Evolutionary conservation across 1,284 basidiomycete genomes (phyloP).

Genomic region (Cutaneotrichosporon cutaneum): DNA sequence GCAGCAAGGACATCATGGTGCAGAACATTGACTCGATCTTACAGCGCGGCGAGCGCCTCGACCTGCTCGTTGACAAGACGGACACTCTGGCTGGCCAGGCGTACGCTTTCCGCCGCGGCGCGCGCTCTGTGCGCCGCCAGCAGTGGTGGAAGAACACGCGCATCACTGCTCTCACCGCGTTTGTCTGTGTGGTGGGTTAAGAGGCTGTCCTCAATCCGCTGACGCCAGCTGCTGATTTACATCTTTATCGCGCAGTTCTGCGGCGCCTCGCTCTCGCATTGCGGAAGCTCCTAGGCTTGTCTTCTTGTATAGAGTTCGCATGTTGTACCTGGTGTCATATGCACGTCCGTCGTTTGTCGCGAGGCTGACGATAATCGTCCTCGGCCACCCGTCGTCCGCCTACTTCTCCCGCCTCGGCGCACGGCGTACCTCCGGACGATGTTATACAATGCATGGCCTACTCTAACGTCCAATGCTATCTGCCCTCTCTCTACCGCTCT

Average conservation of each 20-base stretch:
- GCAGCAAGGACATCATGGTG: conserved; percentile 89
- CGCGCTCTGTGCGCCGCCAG: conserved; percentile 77
- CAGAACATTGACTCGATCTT: conserved; percentile 90
- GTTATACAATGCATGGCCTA: conserved; percentile 30
- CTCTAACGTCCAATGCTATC: conserved; percentile 12
- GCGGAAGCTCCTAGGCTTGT: conserved; percentile 13
- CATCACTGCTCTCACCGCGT: conserved; percentile 66
- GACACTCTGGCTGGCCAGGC: conserved; percentile 93
- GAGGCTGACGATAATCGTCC: no score
- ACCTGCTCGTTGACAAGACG: conserved; percentile 94
- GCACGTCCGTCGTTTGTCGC: not conserved
- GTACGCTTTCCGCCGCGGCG: conserved; percentile 90
- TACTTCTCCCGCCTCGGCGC: no score
- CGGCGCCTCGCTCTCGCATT: conserved; percentile 58
- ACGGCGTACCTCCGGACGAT: not conserved
- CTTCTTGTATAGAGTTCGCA: conserved; percentile 17
- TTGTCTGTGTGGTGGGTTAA: conserved; percentile 72
- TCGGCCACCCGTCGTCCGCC: not conserved
- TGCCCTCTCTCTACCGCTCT: conserved; percentile 27
- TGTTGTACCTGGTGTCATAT: conserved; percentile 19
- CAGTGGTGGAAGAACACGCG: conserved; percentile 97
- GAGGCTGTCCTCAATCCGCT: conserved; percentile 10
- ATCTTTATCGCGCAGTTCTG: conserved; percentile 81
- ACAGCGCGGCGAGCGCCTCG: conserved; percentile 89
- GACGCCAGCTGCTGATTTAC: conserved; percentile 67